phyloP scores from a whole-genome alignment of 179 eudicot species.

The Patellifolia procumbens region DNA sequence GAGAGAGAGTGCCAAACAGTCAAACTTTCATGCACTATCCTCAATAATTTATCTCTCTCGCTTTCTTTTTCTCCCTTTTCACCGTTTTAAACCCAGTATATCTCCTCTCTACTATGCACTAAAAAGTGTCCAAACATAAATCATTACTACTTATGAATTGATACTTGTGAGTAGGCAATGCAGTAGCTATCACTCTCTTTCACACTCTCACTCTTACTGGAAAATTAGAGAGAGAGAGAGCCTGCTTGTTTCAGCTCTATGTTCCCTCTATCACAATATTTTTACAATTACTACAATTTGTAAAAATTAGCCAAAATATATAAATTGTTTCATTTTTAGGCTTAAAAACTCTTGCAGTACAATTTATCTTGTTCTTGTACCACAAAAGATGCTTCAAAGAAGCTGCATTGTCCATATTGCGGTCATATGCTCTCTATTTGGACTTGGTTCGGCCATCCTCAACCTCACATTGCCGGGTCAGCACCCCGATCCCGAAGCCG shows the following conservation, averaged over 20 bases:
- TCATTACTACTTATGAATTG: slow-evolving; percentile 14
- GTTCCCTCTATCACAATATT: no score
- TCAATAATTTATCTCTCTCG: not conserved
- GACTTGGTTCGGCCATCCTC: slow-evolving; percentile 30
- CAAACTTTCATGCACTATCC: slow-evolving; percentile 18
- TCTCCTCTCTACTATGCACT: not conserved
- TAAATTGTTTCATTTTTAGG: no score
- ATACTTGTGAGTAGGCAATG: not conserved
- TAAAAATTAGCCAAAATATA: no score
- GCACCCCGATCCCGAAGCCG: slow-evolving; percentile 72
- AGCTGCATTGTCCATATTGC: slow-evolving; percentile 52
- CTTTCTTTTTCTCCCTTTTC: slow-evolving; percentile 6
- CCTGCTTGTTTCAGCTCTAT: no score
- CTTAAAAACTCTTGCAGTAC: not conserved
- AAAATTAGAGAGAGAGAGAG: not conserved
- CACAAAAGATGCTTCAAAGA: slow-evolving; percentile 37
- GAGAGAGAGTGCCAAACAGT: slow-evolving; percentile 23
- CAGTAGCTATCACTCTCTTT: no score
- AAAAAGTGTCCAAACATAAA: slow-evolving; percentile 5
- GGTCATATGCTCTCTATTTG: slow-evolving; percentile 30
- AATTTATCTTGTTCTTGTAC: not conserved
- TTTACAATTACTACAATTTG: not conserved
- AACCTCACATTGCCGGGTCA: slow-evolving; percentile 66
- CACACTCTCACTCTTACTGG: not conserved
- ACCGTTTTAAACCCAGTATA: slow-evolving; percentile 17